These are phyloP conservation scores for Zoysia pacifica DNA, from an alignment of 176 grass and related monocot species.

Conservation along the genomic window DNA sequence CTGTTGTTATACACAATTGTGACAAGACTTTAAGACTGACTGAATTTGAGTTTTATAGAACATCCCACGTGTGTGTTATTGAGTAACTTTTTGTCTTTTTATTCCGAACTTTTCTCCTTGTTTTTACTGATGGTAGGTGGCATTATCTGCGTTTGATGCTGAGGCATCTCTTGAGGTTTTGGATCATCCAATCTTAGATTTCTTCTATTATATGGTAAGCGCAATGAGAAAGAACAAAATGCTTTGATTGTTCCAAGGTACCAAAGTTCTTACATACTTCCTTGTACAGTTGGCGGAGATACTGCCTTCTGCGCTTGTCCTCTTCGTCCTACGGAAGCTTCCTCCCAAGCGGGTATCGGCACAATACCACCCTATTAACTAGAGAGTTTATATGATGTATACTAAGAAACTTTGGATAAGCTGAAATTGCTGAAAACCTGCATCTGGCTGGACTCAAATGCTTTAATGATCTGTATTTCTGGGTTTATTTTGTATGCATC, in stretches of 20 bases:
- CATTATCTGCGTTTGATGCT: conserved; percentile 72
- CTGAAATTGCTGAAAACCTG: conserved; percentile 19
- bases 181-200: conserved; percentile 88
- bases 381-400: conserved; percentile 29
- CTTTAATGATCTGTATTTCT: conserved; percentile 32
- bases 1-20: conserved; percentile 16
- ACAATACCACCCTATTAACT: conserved; percentile 90
- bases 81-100: neutral
- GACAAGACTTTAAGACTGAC: neutral
- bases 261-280: conserved; percentile 9
- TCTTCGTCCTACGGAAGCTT: conserved; percentile 91
- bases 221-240: neutral
- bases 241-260: neutral
- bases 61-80: conserved; percentile 18
- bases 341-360: conserved; percentile 82
- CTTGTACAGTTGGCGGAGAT: conserved; percentile 77
- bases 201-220: conserved; percentile 87
- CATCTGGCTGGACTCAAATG: conserved; percentile 24
- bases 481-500: conserved; percentile 13
- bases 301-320: conserved; percentile 88
- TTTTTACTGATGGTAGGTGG: conserved; percentile 49
- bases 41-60: conserved; percentile 2
- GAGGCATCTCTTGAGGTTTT: conserved; percentile 80
- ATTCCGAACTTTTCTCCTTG: conserved; percentile 15
- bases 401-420: conserved; percentile 18